Evolutionary conservation across 2,329 filamentous ascomycete species (phyloP).

Genomic region (Paracorniculantispora psalliotae): DNA sequence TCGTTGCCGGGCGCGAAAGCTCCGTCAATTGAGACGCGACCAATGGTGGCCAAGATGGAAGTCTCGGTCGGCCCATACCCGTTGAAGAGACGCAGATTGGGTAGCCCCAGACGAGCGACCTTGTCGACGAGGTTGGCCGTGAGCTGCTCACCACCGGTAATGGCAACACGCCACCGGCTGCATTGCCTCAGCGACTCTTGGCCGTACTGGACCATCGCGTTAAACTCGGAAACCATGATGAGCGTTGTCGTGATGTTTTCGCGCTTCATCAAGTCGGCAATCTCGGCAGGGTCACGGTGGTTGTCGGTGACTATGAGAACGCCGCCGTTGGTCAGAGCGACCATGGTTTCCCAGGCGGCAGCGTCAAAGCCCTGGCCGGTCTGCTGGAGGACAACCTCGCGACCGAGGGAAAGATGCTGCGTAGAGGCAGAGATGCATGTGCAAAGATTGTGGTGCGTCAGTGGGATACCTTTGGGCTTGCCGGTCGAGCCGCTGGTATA

Average conservation of each 20-base stretch:
- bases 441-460: constrained; percentile 27
- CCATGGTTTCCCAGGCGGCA: constrained; percentile 31
- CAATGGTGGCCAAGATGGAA: neutral
- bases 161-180: too few relatives aligned
- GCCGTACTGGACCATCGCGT: constrained; percentile 20
- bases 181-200: neutral
- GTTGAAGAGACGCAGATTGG: constrained; percentile 19
- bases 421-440: too few relatives aligned
- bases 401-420: too few relatives aligned
- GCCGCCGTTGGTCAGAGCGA: constrained; percentile 30
- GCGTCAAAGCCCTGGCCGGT: constrained; percentile 35
- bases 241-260: too few relatives aligned
- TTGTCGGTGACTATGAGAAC: constrained; percentile 33
- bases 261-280: too few relatives aligned
- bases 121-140: too few relatives aligned
- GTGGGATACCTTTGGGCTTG: constrained; percentile 35
- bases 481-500: constrained; percentile 29
- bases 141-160: too few relatives aligned
- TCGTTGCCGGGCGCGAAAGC: neutral
- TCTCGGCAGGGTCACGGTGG: constrained; percentile 30
- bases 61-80: constrained; percentile 29
- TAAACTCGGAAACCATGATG: too few relatives aligned
- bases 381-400: constrained; percentile 29
- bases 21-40: too few relatives aligned
- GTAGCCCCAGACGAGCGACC: neutral